Evolutionary conservation across 208 protist species (phyloP).

Genomic region (Acanthamoeba royreba): DNA sequence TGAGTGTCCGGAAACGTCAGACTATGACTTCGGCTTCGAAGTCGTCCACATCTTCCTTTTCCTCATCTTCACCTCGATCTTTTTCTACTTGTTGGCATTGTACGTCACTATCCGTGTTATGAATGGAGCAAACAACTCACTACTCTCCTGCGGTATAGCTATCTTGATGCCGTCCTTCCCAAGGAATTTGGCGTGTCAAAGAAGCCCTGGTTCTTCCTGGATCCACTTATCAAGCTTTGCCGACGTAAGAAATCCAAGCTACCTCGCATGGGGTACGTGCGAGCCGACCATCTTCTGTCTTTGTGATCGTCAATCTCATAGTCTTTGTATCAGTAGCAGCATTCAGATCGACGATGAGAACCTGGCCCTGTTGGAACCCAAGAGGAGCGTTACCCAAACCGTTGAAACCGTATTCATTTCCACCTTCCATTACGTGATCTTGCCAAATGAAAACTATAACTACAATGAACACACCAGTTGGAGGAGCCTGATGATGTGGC

Average conservation of each 20-base stretch:
- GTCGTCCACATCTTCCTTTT: conserved; percentile 13
- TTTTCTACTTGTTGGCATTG: conserved; percentile 27
- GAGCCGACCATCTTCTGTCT: no score
- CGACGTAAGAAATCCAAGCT: no score
- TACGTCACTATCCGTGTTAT: neutral
- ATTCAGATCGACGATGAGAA: neutral
- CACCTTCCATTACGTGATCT: neutral
- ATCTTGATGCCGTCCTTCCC: conserved; percentile 53
- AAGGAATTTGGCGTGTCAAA: conserved; percentile 52
- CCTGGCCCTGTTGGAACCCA: neutral
- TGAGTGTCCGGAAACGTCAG: conserved; percentile 19
- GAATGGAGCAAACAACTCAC: neutral
- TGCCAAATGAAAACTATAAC: neutral
- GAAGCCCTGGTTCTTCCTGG: conserved; percentile 53
- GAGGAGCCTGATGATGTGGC: conserved; percentile 23
- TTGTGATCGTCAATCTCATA: no score
- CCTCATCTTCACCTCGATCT: neutral
- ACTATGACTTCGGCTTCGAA: neutral
- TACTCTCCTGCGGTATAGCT: neutral
- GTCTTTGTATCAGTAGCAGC: neutral
- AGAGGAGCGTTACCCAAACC: neutral
- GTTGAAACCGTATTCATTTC: neutral
- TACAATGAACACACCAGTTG: neutral
- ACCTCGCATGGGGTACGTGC: no score
- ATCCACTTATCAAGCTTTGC: neutral